Conservation (phyloP, 768 basidiomycete genomes). For the Omphalotus guepiniiformis region DNA sequence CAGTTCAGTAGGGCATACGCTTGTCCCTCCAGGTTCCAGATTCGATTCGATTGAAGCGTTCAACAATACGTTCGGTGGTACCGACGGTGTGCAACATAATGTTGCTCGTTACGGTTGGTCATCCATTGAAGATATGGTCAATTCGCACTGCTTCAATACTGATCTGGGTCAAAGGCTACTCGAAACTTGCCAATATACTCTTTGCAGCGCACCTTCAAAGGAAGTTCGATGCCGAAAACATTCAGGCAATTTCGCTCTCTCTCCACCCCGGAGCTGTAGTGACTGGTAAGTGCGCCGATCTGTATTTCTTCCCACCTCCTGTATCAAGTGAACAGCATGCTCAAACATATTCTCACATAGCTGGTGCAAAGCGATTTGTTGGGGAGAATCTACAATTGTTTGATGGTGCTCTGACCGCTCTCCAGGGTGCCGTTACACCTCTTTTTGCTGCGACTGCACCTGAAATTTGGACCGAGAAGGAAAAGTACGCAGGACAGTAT, state of each 20-base stretch:
- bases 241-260: conserved; percentile 1
- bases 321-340: background rate
- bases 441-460: conserved; percentile 19
- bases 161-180: background rate
- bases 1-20: background rate
- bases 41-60: no score
- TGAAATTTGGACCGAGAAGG: no score
- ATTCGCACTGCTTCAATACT: background rate
- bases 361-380: background rate
- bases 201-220: conserved; percentile 10
- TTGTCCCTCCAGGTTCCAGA: conserved; percentile 2
- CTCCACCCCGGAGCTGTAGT: conserved; percentile 7
- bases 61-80: no score
- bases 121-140: conserved; percentile 3
- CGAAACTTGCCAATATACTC: conserved; percentile 2
- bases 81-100: conserved; percentile 5
- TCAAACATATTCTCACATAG: background rate
- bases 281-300: background rate
- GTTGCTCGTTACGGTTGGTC: background rate
- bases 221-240: conserved; percentile 1
- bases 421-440: conserved; percentile 16
- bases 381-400: no score
- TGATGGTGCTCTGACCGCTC: background rate
- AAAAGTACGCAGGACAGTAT: no score
- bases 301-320: background rate